Base-by-base conservation (phyloP, 1,284 basidiomycete species). In the Termitomyces sp. region DNA sequence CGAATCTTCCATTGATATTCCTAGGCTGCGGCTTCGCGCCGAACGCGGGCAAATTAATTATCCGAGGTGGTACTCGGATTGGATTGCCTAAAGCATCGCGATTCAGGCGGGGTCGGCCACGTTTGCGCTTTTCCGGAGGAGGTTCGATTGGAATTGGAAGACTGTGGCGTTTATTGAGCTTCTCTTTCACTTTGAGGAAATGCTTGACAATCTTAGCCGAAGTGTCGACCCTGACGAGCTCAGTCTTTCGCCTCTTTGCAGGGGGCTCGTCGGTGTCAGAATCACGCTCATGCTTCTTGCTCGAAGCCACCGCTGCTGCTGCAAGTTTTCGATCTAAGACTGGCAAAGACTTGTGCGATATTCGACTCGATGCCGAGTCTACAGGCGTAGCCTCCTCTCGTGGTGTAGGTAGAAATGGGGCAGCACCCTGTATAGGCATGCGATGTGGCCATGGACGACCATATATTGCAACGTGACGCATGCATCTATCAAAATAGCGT, bases 381-480 rank as follows among this genome's bases (percentile, higher is more conserved):
- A 70, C 66, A 26, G 83, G 81, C 6, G 76, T 76, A 28, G 71
- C 73, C 52, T 82, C 78, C 59, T 80, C 79, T 39, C 78, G 75
- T 42, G 82, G 82, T 6, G 80, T 80, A 10, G 77, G 75, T 8
- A 77, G 62, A 45, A 70, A 72, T 15, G 67, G 66, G 8, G 74
- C 40, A 15, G 40, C 66, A 1, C 81, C 82, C 56, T 80, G 78
- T 15, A 72, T 69, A 30, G 79, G 71, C 26, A 80, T 63, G 51
- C 88, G 84, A 47, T 76, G 74, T 17, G 88, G 88, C 89, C 89
- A 91, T 2, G 77, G 68, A 48, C 77, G 73, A 4, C 73, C 75
- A 68, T 90, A 91, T 55, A 91, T 91, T 15, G 83, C 86, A 59
- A 75, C 79, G 66, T 90, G 88, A 17, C 88, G 84, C 68, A 90